Conservation (phyloP, 1,284 basidiomycete genomes). For the Melampsora abietis-canadensis region DNA sequence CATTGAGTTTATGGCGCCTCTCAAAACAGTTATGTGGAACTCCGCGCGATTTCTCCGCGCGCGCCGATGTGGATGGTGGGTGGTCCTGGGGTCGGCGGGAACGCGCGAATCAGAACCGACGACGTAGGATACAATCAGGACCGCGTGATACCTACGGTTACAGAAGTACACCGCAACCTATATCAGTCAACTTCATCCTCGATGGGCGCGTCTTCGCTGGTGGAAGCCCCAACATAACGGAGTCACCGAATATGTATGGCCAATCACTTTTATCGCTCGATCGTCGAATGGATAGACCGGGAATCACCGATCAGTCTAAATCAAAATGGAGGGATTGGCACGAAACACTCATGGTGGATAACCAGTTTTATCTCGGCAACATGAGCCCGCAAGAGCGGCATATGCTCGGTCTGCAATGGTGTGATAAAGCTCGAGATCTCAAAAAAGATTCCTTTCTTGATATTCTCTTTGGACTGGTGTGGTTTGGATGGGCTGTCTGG, state of each 20-base stretch:
- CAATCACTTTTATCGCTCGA: neutral
- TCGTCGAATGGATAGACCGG: neutral
- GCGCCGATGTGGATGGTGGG: neutral
- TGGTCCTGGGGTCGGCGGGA: neutral
- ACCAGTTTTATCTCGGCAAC: neutral
- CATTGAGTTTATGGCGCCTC: conserved; percentile 1
- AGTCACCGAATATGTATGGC: neutral
- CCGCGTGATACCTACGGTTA: neutral
- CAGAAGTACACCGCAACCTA: neutral
- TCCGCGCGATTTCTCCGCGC: neutral
- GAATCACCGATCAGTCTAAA: neutral
- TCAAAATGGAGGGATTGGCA: neutral
- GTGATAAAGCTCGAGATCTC: neutral
- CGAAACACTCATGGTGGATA: neutral
- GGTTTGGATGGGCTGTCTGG: conserved; percentile 5
- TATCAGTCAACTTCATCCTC: conserved; percentile 1
- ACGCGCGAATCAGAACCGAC: neutral
- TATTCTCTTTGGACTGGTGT: neutral
- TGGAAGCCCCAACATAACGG: neutral
- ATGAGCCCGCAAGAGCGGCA: neutral
- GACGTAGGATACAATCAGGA: neutral
- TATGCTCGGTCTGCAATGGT: neutral
- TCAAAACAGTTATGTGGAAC: neutral
- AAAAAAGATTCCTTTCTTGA: neutral
- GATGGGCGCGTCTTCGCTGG: conserved; percentile 2